phyloP scores from a whole-genome alignment of 164 flowering plant genomes.

The Paratinospora sagittata region DNA sequence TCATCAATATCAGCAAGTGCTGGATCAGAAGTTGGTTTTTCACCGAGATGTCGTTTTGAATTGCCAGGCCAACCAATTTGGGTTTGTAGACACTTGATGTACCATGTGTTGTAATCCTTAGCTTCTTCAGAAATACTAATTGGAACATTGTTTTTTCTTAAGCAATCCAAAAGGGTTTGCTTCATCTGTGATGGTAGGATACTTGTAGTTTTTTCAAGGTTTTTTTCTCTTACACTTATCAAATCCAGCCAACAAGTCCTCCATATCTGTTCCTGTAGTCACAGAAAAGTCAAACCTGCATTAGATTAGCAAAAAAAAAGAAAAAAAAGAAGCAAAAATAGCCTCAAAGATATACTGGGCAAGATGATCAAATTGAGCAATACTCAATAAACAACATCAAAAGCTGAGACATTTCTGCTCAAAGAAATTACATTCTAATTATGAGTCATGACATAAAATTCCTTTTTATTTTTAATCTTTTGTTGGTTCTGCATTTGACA shows the following conservation, averaged over 20 bases:
- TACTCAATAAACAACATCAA: not conserved
- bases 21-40: slow-evolving; percentile 22
- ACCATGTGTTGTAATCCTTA: slow-evolving; percentile 30
- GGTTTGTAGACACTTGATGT: slow-evolving; percentile 26
- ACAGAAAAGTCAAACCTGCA: not conserved
- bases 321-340: not conserved
- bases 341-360: not conserved
- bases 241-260: slow-evolving; percentile 39
- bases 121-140: slow-evolving; percentile 39
- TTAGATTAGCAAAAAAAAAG: not conserved
- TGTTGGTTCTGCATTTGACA: too few species aligned
- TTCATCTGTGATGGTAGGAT: slow-evolving; percentile 39
- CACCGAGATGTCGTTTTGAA: slow-evolving; percentile 29
- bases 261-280: slow-evolving; percentile 51
- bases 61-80: slow-evolving; percentile 23
- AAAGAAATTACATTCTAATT: not conserved
- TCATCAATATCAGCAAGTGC: slow-evolving; percentile 22
- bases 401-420: not conserved
- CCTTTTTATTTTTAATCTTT: too few species aligned
- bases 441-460: not conserved
- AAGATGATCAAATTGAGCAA: not conserved
- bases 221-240: slow-evolving; percentile 27
- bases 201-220: slow-evolving; percentile 28
- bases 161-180: slow-evolving; percentile 45
- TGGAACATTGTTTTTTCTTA: slow-evolving; percentile 29